Conservation (phyloP, 768 basidiomycete genomes). For the Amanita rubescens region DNA sequence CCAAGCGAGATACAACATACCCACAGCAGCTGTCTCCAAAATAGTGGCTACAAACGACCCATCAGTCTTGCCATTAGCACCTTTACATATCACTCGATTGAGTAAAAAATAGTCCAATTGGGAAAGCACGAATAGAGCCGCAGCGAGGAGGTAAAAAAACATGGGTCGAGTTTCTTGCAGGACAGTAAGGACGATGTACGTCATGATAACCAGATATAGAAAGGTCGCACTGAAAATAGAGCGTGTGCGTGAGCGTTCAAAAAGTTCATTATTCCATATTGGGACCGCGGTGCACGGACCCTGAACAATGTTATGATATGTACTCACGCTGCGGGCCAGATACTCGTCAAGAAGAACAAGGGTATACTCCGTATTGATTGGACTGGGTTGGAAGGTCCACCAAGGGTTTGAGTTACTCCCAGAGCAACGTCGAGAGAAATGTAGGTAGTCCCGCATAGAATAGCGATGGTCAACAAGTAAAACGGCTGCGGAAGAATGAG, state of each 20-base stretch:
- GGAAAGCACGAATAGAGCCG: conserved; percentile 68
- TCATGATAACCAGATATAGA: conserved; percentile 68
- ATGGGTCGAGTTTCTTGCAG: conserved; percentile 78
- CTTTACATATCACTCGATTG: conserved; percentile 70
- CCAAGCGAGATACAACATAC: conserved; percentile 73
- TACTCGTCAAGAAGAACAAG: conserved; percentile 60
- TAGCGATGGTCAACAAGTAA: conserved; percentile 41
- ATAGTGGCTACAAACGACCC: conserved; percentile 83
- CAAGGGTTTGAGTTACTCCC: conserved; percentile 47
- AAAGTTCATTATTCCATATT: no score
- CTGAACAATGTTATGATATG: not conserved
- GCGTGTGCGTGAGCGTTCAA: no score
- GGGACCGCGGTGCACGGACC: not conserved
- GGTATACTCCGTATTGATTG: conserved; percentile 49
- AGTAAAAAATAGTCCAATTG: conserved; percentile 85
- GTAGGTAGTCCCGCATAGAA: conserved; percentile 67
- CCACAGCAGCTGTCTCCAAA: conserved; percentile 70
- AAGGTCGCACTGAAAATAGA: conserved; percentile 17
- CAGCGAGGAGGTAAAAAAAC: conserved; percentile 67
- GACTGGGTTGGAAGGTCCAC: conserved; percentile 43
- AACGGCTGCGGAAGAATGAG: conserved; percentile 53
- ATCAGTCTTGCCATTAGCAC: conserved; percentile 65
- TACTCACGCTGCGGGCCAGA: conserved; percentile 74
- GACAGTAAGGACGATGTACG: conserved; percentile 68
- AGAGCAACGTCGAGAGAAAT: conserved; percentile 74